These are phyloP conservation scores for Mycena galericulata DNA, from an alignment of 768 basidiomycete genomes.

Conservation along the genomic window DNA sequence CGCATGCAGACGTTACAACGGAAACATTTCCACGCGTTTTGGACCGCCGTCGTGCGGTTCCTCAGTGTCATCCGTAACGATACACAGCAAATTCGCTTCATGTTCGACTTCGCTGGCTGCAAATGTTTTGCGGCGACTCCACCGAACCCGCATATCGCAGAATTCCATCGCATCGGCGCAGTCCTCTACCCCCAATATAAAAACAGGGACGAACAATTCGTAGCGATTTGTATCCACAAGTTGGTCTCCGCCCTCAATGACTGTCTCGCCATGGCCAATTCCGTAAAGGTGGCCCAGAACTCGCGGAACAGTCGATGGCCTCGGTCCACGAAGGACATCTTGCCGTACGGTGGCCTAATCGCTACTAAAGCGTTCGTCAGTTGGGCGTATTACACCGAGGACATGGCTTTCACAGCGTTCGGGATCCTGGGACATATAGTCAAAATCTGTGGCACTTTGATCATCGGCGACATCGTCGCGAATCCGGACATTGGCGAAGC, in stretches of 20 bases:
- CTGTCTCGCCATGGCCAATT: slow-evolving; percentile 1
- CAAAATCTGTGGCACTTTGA: slow-evolving; percentile 10
- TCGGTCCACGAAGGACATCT: background rate
- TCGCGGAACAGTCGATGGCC: background rate
- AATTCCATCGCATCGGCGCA: slow-evolving; percentile 1
- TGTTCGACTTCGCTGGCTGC: background rate
- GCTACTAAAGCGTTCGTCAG: background rate
- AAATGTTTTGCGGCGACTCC: background rate
- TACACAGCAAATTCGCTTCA: background rate
- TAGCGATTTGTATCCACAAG: slow-evolving; percentile 12
- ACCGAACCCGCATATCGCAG: background rate
- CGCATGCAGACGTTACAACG: slow-evolving; percentile 12
- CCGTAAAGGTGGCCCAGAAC: background rate
- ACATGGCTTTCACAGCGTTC: slow-evolving; percentile 9
- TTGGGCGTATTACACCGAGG: background rate
- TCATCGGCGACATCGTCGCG: slow-evolving; percentile 4
- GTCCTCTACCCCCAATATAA: background rate
- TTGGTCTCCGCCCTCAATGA: slow-evolving; percentile 8
- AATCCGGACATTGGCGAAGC: background rate
- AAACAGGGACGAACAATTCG: background rate
- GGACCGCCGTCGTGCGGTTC: slow-evolving; percentile 5
- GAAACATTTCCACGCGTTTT: slow-evolving; percentile 7
- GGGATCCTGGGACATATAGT: slow-evolving; percentile 6
- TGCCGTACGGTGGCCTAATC: background rate
- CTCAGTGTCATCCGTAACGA: slow-evolving; percentile 4